phyloP scores from a whole-genome alignment of 2,329 filamentous ascomycete species.

The Colletotrichum plurivorum region DNA sequence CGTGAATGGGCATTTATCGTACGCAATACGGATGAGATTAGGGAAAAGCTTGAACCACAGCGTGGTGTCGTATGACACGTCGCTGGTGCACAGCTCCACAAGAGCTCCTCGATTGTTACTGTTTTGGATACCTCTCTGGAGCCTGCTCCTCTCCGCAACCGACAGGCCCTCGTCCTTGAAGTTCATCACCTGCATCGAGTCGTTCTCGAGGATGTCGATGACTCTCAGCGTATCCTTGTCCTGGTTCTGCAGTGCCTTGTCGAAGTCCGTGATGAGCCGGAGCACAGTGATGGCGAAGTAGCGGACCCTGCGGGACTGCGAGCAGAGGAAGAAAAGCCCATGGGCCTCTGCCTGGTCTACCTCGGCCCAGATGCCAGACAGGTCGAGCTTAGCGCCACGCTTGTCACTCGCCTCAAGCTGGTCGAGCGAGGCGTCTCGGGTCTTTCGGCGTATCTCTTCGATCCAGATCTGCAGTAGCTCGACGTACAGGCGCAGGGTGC shows the following conservation, averaged over 20 bases:
- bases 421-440: slow-evolving; percentile 78
- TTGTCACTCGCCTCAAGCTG: slow-evolving; percentile 78
- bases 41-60: slow-evolving; percentile 99
- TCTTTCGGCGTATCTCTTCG: slow-evolving; percentile 92
- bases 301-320: slow-evolving; percentile 90
- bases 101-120: slow-evolving; percentile 87
- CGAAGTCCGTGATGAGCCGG: slow-evolving; percentile 93
- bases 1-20: slow-evolving; percentile 91
- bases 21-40: slow-evolving; percentile 91
- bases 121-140: slow-evolving; percentile 91
- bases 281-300: slow-evolving; percentile 93
- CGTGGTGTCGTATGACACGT: slow-evolving; percentile 93
- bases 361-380: slow-evolving; percentile 90
- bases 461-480: slow-evolving; percentile 98
- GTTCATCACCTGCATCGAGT: slow-evolving; percentile 89
- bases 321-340: slow-evolving; percentile 96
- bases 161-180: slow-evolving; percentile 93
- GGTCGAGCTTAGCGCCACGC: slow-evolving; percentile 82
- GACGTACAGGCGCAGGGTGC: slow-evolving; percentile 91
- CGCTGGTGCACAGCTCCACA: slow-evolving; percentile 95
- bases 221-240: slow-evolving; percentile 80
- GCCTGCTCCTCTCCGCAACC: slow-evolving; percentile 90
- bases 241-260: slow-evolving; percentile 79
- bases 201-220: slow-evolving; percentile 92
- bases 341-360: slow-evolving; percentile 98